phyloP scores from a whole-genome alignment of 176 grass and related monocot species.

The Hyparrhenia diplandra region DNA sequence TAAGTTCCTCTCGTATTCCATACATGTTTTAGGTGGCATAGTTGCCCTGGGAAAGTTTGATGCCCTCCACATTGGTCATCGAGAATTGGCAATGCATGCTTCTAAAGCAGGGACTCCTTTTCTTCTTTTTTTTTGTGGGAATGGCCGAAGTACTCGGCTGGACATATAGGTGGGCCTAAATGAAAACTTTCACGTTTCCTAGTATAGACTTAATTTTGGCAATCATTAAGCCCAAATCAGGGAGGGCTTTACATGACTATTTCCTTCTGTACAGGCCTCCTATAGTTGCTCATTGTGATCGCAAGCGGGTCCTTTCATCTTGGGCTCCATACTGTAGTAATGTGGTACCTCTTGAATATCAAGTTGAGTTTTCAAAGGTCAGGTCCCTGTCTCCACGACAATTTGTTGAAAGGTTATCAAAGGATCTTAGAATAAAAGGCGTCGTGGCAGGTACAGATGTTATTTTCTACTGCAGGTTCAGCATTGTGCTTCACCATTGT shows the following conservation, averaged over 20 bases:
- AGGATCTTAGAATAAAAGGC: slow-evolving; percentile 89
- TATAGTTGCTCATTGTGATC: slow-evolving; percentile 77
- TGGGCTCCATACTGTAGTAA: slow-evolving; percentile 72
- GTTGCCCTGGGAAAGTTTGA: slow-evolving; percentile 99
- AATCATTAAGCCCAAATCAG: neutral
- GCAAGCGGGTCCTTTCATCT: slow-evolving; percentile 83
- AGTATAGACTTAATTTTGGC: neutral
- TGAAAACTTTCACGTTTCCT: neutral
- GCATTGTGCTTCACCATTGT: neutral
- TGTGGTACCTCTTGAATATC: slow-evolving; percentile 63
- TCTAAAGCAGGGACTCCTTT: slow-evolving; percentile 82
- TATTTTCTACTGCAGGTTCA: slow-evolving; percentile 20
- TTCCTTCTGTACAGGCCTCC: slow-evolving; percentile 55
- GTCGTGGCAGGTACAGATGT: slow-evolving; percentile 74
- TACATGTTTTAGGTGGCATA: slow-evolving; percentile 69
- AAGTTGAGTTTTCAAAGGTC: slow-evolving; percentile 72
- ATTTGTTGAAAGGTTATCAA: slow-evolving; percentile 94
- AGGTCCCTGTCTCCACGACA: slow-evolving; percentile 78
- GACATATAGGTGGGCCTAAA: slow-evolving; percentile 66
- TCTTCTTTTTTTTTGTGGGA: slow-evolving; percentile 95
- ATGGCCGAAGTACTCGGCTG: slow-evolving; percentile 97
- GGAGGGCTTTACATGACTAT: neutral
- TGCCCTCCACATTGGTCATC: slow-evolving; percentile 94
- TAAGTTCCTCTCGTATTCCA: slow-evolving; percentile 18
- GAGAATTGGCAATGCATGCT: slow-evolving; percentile 82